phyloP scores from a whole-genome alignment of 208 protist genomes.

The Vickermania spadyakhi region DNA sequence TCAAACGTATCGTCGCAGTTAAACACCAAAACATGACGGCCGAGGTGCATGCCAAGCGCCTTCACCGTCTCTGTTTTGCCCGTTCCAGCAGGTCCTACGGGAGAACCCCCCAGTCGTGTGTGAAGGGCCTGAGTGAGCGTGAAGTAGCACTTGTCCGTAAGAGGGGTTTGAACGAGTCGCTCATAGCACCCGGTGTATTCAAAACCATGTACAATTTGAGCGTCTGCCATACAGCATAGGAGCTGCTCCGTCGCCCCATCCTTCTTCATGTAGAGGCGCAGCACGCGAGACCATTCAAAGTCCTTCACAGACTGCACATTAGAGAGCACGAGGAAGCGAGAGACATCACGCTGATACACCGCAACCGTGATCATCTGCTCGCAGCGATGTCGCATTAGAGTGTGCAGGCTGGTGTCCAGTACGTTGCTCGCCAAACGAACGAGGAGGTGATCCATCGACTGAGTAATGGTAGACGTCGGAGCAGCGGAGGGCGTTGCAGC shows the following conservation, averaged over 20 bases:
- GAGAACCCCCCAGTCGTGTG: slow-evolving; percentile 94
- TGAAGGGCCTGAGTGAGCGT: slow-evolving; percentile 98
- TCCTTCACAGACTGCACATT: slow-evolving; percentile 44
- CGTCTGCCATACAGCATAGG: slow-evolving; percentile 95
- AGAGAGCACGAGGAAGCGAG: slow-evolving; percentile 47
- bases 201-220: slow-evolving; percentile 95
- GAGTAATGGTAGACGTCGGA: slow-evolving; percentile 16
- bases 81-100: slow-evolving; percentile 97
- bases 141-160: slow-evolving; percentile 99
- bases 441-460: slow-evolving; percentile 80
- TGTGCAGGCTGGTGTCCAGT: slow-evolving; percentile 15
- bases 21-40: slow-evolving; percentile 98
- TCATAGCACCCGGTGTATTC: slow-evolving; percentile 98
- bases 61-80: slow-evolving; percentile 99
- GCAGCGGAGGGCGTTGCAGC: not conserved
- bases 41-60: slow-evolving; percentile 96
- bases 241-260: slow-evolving; percentile 40
- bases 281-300: slow-evolving; percentile 97
- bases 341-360: slow-evolving; percentile 97
- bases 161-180: slow-evolving; percentile 97
- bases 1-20: slow-evolving; percentile 99
- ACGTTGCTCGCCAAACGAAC: slow-evolving; percentile 65
- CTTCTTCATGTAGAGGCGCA: slow-evolving; percentile 87
- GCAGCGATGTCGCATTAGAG: slow-evolving; percentile 74
- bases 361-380: slow-evolving; percentile 98